phyloP scores from a whole-genome alignment of 2,329 filamentous ascomycete species.

The Penicillium sp. region DNA sequence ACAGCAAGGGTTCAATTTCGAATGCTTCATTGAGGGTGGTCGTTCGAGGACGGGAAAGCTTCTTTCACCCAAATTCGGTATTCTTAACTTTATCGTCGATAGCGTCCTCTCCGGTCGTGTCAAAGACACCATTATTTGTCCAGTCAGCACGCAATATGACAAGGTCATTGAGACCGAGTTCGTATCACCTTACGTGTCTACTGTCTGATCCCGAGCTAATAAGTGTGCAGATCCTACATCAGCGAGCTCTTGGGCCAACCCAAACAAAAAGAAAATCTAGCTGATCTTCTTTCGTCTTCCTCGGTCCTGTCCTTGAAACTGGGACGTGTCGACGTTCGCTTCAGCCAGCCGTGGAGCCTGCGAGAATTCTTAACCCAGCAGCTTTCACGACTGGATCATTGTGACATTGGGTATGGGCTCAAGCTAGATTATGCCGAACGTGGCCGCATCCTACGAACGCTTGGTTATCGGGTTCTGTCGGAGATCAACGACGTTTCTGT shows the following conservation, averaged over 20 bases:
- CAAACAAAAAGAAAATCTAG: slow-evolving; percentile 90
- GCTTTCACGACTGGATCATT: slow-evolving; percentile 48
- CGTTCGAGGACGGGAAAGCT: slow-evolving; percentile 90
- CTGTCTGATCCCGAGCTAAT: slow-evolving; percentile 5
- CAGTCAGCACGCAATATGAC: slow-evolving; percentile 96
- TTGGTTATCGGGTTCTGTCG: slow-evolving; percentile 86
- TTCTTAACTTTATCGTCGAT: slow-evolving; percentile 84
- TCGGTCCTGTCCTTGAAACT: slow-evolving; percentile 83
- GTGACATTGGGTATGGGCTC: slow-evolving; percentile 31
- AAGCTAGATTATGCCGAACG: slow-evolving; percentile 49
- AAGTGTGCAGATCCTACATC: slow-evolving; percentile 65
- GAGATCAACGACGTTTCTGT: slow-evolving; percentile 96
- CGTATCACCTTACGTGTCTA: slow-evolving; percentile 8
- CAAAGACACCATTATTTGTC: slow-evolving; percentile 85
- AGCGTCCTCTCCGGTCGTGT: slow-evolving; percentile 83
- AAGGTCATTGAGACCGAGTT: slow-evolving; percentile 94
- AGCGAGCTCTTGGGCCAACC: slow-evolving; percentile 88
- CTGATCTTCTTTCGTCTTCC: slow-evolving; percentile 81
- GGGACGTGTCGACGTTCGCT: slow-evolving; percentile 88
- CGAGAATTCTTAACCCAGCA: slow-evolving; percentile 75
- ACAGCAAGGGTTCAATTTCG: slow-evolving; percentile 86
- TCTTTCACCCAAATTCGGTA: slow-evolving; percentile 89
- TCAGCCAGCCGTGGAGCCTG: slow-evolving; percentile 93
- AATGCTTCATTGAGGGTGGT: slow-evolving; percentile 96
- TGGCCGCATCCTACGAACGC: slow-evolving; percentile 70